Conservation (phyloP, 2,329 filamentous ascomycete genomes). For the Fusarium sp. region DNA sequence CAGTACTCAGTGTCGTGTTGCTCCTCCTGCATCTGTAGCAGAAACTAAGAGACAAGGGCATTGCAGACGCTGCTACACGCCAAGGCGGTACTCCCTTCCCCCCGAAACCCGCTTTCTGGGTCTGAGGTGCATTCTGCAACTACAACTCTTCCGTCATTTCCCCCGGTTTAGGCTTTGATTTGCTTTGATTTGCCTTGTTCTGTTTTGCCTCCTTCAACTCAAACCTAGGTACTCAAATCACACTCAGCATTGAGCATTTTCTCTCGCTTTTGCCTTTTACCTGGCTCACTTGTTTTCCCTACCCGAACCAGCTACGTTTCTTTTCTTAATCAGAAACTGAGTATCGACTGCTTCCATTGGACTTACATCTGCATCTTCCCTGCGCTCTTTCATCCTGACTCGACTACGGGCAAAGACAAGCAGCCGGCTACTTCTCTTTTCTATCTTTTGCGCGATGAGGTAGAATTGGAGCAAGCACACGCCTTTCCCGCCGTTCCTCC, state of each 20-base stretch:
- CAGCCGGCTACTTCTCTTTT: slow-evolving; percentile 9
- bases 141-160: slow-evolving; percentile 34
- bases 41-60: slow-evolving; percentile 18
- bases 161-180: slow-evolving; percentile 22
- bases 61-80: slow-evolving; percentile 33
- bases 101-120: slow-evolving; percentile 40
- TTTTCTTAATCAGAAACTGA: neutral
- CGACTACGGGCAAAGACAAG: slow-evolving; percentile 6
- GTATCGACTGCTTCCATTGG: neutral
- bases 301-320: slow-evolving; percentile 1
- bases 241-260: neutral
- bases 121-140: slow-evolving; percentile 21
- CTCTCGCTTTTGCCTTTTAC: slow-evolving; percentile 9
- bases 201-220: slow-evolving; percentile 32
- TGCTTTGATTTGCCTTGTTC: slow-evolving; percentile 10
- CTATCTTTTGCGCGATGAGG: slow-evolving; percentile 24
- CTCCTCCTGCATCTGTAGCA: neutral
- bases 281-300: slow-evolving; percentile 6
- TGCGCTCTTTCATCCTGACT: slow-evolving; percentile 11
- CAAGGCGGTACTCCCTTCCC: slow-evolving; percentile 9
- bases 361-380: neutral
- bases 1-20: slow-evolving; percentile 1
- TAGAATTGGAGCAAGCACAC: slow-evolving; percentile 29
- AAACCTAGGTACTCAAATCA: neutral
- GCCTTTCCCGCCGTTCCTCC: slow-evolving; percentile 7